phyloP scores from a whole-genome alignment of 2,329 filamentous ascomycete genomes.

The Aspergillus persii region DNA sequence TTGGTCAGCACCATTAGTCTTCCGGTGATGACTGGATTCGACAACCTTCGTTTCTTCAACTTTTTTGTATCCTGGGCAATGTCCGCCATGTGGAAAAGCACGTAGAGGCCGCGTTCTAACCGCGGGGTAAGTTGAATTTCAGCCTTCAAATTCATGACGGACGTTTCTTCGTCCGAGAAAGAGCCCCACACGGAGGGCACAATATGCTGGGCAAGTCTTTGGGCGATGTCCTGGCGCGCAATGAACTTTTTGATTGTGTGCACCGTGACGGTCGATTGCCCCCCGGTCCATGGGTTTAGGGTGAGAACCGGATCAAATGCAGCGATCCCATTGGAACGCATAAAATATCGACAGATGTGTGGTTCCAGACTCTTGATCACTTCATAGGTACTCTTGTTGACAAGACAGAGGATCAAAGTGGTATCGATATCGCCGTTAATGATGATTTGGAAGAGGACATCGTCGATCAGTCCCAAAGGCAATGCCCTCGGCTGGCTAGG shows the following conservation, averaged over 20 bases:
- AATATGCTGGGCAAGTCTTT: constrained; percentile 21
- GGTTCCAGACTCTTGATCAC: constrained; percentile 25
- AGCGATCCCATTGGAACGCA: constrained; percentile 50
- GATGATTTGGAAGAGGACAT: constrained; percentile 31
- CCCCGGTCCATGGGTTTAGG: constrained; percentile 23
- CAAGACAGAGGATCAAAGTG: constrained; percentile 22
- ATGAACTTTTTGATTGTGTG: constrained; percentile 22
- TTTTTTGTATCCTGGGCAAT: constrained; percentile 20
- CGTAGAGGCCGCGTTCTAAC: constrained; percentile 26
- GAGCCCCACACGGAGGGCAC: constrained; percentile 29
- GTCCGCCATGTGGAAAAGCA: constrained; percentile 31
- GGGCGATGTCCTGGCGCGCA: constrained; percentile 22
- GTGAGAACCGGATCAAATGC: constrained; percentile 59
- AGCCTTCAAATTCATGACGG: constrained; percentile 27
- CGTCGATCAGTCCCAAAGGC: constrained; percentile 25
- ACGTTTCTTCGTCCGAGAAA: constrained; percentile 21
- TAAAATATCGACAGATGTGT: constrained; percentile 28
- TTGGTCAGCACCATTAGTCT: constrained; percentile 16
- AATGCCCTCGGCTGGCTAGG: constrained; percentile 6
- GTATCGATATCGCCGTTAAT: constrained; percentile 23
- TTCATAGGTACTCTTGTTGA: constrained; percentile 28
- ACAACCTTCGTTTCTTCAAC: constrained; percentile 6
- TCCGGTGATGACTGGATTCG: constrained; percentile 15
- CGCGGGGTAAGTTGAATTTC: constrained; percentile 24
- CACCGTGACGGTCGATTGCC: constrained; percentile 21